Base-by-base conservation (phyloP, 2,329 filamentous ascomycete genomes). In the Diplodia sapinea region DNA sequence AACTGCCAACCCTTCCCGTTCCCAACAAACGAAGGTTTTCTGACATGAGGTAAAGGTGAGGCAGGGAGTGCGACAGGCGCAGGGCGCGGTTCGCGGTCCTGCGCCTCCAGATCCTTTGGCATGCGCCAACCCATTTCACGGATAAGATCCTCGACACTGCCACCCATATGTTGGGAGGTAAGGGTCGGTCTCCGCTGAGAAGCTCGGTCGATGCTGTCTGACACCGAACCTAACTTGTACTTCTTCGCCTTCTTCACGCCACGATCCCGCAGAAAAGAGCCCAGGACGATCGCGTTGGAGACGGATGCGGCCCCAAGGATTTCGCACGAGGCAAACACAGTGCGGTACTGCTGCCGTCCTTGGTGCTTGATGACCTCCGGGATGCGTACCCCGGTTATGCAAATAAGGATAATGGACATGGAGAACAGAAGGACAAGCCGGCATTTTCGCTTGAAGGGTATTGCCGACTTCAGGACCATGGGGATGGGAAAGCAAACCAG, bases 131-230 rank as follows among this genome's bases (percentile, higher is more conserved):
- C 94, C 3, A 97, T 74, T 69, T 89, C 91, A 62, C 91, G 85
- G 4, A 96, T 93, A 1, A 98, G 86, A 75, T 98, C 93, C 74
- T 96, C 93, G 73, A 98, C 94, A 72, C 93, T 97, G 52, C 92
- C 26, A 26, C 26, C 93, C 89, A 91, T 94, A 67, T 91, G 87
- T 61, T 87, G 86, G 69, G 89, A 80, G 54, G 89, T 70, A 82
- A 85, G 70, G 78, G 91, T 93, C 50, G 88, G 87, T 52, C 85
- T 85, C 4, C 86, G 81, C 13, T 84, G 81, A 1, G 89, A 88
- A 17, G 84, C 84, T 69, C 87, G 85, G 65, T 83, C 82, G 66
- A 82, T 79, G 66, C 80, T 82, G 70, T 87, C 85, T 49, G 79
- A 81, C 3, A 83, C 81, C 17, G 84, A 87, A 15, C 81, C 74